Conservation (phyloP, 2,329 filamentous ascomycete genomes). For the Pseudonectria foliicola region DNA sequence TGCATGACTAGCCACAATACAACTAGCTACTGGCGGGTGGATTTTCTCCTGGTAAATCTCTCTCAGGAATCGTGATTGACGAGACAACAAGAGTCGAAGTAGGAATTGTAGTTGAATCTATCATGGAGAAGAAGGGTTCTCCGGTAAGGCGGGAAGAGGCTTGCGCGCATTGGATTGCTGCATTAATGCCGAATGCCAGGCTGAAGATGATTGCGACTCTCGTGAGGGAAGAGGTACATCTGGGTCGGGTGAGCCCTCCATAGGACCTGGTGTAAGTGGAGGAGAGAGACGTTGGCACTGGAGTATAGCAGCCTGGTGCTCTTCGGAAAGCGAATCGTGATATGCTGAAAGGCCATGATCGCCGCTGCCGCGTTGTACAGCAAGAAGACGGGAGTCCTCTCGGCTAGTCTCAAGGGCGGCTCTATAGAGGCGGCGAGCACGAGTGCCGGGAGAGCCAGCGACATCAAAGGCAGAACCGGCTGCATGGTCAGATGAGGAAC, state of each 20-base stretch:
- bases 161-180: conserved; percentile 28
- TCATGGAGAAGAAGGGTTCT: conserved; percentile 25
- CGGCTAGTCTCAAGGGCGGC: conserved; percentile 6
- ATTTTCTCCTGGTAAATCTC: too few species aligned
- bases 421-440: conserved; percentile 9
- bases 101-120: background rate
- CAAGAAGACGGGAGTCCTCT: conserved; percentile 1
- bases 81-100: background rate
- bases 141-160: conserved; percentile 36
- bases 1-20: conserved; percentile 14
- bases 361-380: conserved; percentile 7
- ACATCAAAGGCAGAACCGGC: conserved; percentile 14
- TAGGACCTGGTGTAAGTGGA: conserved; percentile 16
- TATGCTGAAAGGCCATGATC: conserved; percentile 1
- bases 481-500: conserved; percentile 23
- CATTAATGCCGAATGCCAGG: conserved; percentile 12
- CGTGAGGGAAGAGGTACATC: conserved; percentile 7
- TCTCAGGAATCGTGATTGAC: too few species aligned
- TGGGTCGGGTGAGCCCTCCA: conserved; percentile 8
- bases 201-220: conserved; percentile 7
- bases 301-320: conserved; percentile 6
- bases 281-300: conserved; percentile 21
- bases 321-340: conserved; percentile 6
- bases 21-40: conserved; percentile 2
- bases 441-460: conserved; percentile 11